These are phyloP conservation scores for Yamadazyma oceani DNA, from an alignment of 1,139 yeast species.

Conservation along the genomic window DNA sequence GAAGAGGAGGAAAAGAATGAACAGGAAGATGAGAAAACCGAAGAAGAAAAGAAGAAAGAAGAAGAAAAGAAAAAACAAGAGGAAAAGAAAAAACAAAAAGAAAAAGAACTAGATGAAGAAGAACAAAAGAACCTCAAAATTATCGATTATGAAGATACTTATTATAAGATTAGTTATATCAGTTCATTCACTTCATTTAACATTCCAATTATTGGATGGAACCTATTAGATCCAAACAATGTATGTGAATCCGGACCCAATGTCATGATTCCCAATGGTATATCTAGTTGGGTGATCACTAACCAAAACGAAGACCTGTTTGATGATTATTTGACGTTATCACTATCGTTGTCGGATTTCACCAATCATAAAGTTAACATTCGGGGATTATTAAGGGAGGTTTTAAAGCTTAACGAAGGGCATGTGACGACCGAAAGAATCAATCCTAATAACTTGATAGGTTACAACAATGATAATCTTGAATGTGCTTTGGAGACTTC, in stretches of 20 bases:
- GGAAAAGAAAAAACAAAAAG: slow-evolving; percentile 8
- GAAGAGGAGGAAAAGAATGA: slow-evolving; percentile 10
- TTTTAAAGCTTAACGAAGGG: slow-evolving; percentile 22
- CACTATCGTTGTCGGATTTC: slow-evolving; percentile 34
- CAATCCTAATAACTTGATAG: slow-evolving; percentile 10
- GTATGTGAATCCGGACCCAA: slow-evolving; percentile 29
- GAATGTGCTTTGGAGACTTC: slow-evolving; percentile 34
- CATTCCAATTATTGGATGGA: slow-evolving; percentile 34
- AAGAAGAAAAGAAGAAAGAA: slow-evolving; percentile 12
- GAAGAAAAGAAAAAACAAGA: slow-evolving; percentile 3
- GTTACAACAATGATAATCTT: slow-evolving; percentile 31
- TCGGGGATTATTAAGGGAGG: slow-evolving; percentile 28
- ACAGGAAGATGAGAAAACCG: slow-evolving; percentile 5
- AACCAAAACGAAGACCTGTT: slow-evolving; percentile 7
- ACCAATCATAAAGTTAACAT: slow-evolving; percentile 34
- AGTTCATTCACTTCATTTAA: slow-evolving; percentile 39
- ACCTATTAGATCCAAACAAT: slow-evolving; percentile 23
- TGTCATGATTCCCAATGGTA: slow-evolving; percentile 40
- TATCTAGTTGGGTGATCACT: slow-evolving; percentile 30
- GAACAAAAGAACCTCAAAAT: slow-evolving; percentile 1
- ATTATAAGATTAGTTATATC: slow-evolving; percentile 29
- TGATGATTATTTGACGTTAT: slow-evolving; percentile 31
- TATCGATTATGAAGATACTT: background rate
- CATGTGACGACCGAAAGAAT: slow-evolving; percentile 15
- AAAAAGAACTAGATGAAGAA: slow-evolving; percentile 7